Conservation (phyloP, 1,284 basidiomycete genomes). For the Agroathelia rolfsii region DNA sequence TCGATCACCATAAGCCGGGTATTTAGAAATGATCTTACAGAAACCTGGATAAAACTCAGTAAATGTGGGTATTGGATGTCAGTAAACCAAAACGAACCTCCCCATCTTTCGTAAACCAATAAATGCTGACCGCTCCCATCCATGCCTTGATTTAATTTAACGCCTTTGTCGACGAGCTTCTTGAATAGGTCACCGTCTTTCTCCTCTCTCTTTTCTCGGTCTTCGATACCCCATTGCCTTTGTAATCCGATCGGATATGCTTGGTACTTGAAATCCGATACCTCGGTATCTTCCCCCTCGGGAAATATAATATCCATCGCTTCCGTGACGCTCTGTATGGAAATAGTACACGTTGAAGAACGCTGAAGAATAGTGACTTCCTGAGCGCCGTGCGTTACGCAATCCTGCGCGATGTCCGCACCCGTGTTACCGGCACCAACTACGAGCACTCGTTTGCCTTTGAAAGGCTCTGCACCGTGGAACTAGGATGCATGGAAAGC, state of each 20-base stretch:
- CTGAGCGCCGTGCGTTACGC: conserved; percentile 20
- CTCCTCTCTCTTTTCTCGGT: conserved; percentile 18
- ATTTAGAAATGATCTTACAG: conserved; percentile 15
- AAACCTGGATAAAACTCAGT: conserved; percentile 16
- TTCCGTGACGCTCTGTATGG: conserved; percentile 17
- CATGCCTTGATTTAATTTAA: conserved; percentile 11
- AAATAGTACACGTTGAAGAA: conserved; percentile 27
- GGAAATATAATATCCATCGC: conserved; percentile 24
- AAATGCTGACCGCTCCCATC: background rate
- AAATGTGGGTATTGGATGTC: background rate
- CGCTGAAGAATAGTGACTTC: conserved; percentile 31
- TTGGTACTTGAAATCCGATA: conserved; percentile 34
- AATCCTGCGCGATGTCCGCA: conserved; percentile 29
- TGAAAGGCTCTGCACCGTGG: conserved; percentile 17
- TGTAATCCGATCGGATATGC: conserved; percentile 29
- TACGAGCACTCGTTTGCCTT: conserved; percentile 26
- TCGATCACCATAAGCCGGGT: background rate
- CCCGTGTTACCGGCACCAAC: conserved; percentile 31
- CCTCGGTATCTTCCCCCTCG: conserved; percentile 29
- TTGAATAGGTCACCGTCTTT: conserved; percentile 25
- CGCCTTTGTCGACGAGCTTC: conserved; percentile 26
- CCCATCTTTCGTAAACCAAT: background rate
- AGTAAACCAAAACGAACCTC: background rate
- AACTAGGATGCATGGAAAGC: conserved; percentile 23
- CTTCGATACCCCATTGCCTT: conserved; percentile 23